These are phyloP conservation scores for Triticum aestivum DNA, from an alignment of 176 grass and related monocot species.

Conservation along the genomic window IWGSC_CS_RefSeq_v2.1 NC_057800.1:91460025-91460524, in stretches of 20 bases:
- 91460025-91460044: conserved; percentile 50
- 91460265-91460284: conserved; percentile 27
- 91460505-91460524: conserved; percentile 15
- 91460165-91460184: conserved; percentile 95
- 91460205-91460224: conserved; percentile 4
- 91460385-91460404: conserved; percentile 92
- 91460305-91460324: conserved; percentile 99
- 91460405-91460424: conserved; percentile 98
- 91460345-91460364: conserved; percentile 68
- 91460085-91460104: conserved; percentile 95
- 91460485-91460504: conserved; percentile 22
- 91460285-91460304: conserved; percentile 86
- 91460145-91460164: conserved; percentile 98
- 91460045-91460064: conserved; percentile 87
- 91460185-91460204: conserved; percentile 96
- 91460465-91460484: conserved; percentile 31
- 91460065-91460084: conserved; percentile 79
- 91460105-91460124: conserved; percentile 79
- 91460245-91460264: neutral
- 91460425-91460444: conserved; percentile 89
- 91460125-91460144: conserved; percentile 87
- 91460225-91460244: conserved; percentile 11
- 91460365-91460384: conserved; percentile 73
- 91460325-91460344: conserved; percentile 95
- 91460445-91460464: conserved; percentile 57